These are phyloP conservation scores for Rubroshorea leprosula DNA, from an alignment of 345 rosid genomes.

Conservation along the genomic window DNA sequence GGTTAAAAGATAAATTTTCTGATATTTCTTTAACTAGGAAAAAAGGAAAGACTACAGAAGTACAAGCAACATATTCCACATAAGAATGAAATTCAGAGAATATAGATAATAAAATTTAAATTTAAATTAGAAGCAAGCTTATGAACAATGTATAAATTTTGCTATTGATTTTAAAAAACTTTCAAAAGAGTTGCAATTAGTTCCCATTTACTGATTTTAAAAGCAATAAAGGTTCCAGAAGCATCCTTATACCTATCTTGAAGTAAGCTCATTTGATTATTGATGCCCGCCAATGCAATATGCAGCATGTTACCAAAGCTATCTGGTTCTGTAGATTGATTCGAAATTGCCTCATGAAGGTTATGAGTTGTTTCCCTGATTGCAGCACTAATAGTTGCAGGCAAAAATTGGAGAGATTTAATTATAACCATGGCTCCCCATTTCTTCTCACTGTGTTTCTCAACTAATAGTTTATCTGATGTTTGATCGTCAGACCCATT, in stretches of 20 bases:
- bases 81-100: too few species aligned
- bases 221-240: constrained; percentile 8
- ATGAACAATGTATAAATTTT: too few species aligned
- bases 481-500: constrained; percentile 50
- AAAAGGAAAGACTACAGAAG: too few species aligned
- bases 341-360: constrained; percentile 34
- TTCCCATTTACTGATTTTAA: constrained; percentile 2
- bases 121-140: too few species aligned
- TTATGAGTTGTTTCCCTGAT: constrained; percentile 63
- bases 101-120: too few species aligned
- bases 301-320: constrained; percentile 93
- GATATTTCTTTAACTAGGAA: too few species aligned
- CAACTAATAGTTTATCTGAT: constrained; percentile 45
- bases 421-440: constrained; percentile 99
- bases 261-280: constrained; percentile 97
- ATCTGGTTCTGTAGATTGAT: constrained; percentile 34
- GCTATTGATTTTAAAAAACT: too few species aligned
- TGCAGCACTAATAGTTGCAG: constrained; percentile 64
- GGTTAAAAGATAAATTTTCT: background rate
- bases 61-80: background rate
- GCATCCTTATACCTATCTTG: constrained; percentile 75
- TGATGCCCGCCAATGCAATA: constrained; percentile 87
- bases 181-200: background rate
- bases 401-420: constrained; percentile 86
- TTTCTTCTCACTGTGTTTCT: constrained; percentile 69